Conservation (phyloP, 305 asterid genomes). For the Ajuga reptans region DNA sequence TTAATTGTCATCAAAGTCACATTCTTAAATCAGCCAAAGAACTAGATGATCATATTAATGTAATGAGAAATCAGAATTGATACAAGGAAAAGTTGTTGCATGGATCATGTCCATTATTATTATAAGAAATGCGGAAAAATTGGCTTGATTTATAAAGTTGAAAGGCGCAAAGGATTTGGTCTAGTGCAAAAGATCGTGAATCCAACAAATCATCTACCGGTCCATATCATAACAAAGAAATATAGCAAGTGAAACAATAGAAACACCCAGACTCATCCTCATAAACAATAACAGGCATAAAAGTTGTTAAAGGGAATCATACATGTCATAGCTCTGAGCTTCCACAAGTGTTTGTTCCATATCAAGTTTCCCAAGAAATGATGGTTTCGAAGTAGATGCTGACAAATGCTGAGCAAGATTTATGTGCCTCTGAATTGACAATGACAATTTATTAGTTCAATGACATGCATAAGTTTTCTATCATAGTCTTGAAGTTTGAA, state of each 20-base stretch:
- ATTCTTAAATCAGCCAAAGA: conserved; percentile 4
- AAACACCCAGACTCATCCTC: conserved; percentile 17
- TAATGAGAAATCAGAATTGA: neutral
- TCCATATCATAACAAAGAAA: neutral
- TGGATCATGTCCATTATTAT: neutral
- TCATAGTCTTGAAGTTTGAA: conserved; percentile 15
- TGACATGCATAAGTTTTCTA: conserved; percentile 7
- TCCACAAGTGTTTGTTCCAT: conserved; percentile 93
- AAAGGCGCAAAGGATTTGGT: neutral
- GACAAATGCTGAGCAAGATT: conserved; percentile 94
- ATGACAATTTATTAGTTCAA: conserved; percentile 18
- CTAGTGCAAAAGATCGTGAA: neutral
- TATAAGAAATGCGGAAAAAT: neutral
- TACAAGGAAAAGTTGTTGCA: neutral
- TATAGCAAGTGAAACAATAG: conserved; percentile 3
- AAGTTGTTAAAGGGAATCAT: conserved; percentile 24
- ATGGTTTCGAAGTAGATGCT: conserved; percentile 70
- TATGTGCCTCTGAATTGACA: conserved; percentile 78
- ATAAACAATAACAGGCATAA: neutral
- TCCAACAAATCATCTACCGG: neutral
- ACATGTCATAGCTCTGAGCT: conserved; percentile 92
- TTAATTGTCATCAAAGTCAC: neutral
- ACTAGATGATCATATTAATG: neutral
- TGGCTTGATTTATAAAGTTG: neutral
- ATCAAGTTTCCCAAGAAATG: conserved; percentile 78